phyloP scores from a whole-genome alignment of 345 rosid species.

The Arabidopsis suecica region DNA sequence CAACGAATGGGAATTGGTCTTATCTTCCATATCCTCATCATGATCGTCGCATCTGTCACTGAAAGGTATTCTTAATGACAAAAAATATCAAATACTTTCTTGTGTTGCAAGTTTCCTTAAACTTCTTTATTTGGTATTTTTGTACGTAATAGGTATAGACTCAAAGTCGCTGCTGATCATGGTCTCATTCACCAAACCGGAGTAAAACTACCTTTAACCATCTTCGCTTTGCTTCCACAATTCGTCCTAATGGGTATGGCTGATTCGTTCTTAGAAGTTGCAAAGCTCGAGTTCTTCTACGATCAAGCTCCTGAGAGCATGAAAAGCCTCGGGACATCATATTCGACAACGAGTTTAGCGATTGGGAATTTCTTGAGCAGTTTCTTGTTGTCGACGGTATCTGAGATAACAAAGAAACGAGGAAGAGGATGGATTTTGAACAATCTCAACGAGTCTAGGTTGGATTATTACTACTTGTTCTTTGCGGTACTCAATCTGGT shows the following conservation, averaged over 20 bases:
- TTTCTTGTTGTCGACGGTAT: conserved; percentile 56
- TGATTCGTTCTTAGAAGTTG: conserved; percentile 73
- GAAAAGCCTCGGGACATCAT: conserved; percentile 85
- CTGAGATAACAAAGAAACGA: conserved; percentile 52
- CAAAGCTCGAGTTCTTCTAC: conserved; percentile 87
- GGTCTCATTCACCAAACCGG: conserved; percentile 23
- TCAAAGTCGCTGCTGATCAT: conserved; percentile 52
- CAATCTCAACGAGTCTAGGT: conserved; percentile 67
- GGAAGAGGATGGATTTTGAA: conserved; percentile 72
- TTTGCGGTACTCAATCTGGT: conserved; percentile 57
- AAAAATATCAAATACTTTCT: too few relatives aligned
- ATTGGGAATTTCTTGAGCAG: conserved; percentile 76
- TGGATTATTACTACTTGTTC: conserved; percentile 71
- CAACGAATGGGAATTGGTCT: conserved; percentile 82
- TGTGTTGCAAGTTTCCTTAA: too few relatives aligned
- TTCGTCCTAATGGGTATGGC: conserved; percentile 75
- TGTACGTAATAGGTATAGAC: conserved; percentile 60
- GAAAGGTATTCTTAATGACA: conserved; percentile 41
- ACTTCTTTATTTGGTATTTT: too few relatives aligned
- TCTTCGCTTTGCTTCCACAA: conserved; percentile 71
- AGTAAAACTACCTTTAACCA: conserved; percentile 60
- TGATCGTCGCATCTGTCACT: conserved; percentile 57
- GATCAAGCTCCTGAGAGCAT: conserved; percentile 84
- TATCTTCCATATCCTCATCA: conserved; percentile 53
- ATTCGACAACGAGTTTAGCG: conserved; percentile 63